Base-by-base conservation (phyloP, 805 yeast genomes). In the Torulaspora indica region DNA sequence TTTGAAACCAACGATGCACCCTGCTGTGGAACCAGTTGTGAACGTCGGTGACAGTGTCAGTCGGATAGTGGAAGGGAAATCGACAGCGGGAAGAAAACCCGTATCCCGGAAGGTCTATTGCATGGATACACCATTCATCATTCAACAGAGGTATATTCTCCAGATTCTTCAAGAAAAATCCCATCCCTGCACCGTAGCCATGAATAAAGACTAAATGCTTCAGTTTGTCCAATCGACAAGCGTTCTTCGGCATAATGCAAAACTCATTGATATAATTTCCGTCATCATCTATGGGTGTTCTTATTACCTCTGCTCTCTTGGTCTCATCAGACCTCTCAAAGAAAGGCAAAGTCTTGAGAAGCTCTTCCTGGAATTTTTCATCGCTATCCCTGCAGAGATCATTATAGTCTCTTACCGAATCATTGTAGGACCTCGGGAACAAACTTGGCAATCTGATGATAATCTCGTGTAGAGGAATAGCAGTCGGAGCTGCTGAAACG, bases 161-260 rank as follows among this genome's bases (percentile, higher is more conserved):
- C 46, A 85, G 75, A 63, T 89, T 91, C 55, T 81, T 82, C 42
- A 83, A 68, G 56, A 82, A 93, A 53, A 89, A 81, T 0, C 96
- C 98, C 22, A 89, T 67, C 0, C 95, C 93, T 0, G 98, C 97
- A 3, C 96, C 98, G 59, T 91, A 91, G 0, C 98, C 98, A 64
- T 91, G 98, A 9, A 91, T 71, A 40, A 91, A 68, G 0, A 93
- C 87, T 18, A 89, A 63, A 63, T 84, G 76, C 53, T 67, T 68
- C 39, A 63, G 23, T 1, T 44, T 34, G 2, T 47, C 42, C 8
- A 43, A 49, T 31, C 28, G 46, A 39, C 61, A 61, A 6, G 34
- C 33, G 37, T 68, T 67, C 46, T 72, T 72, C 49, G 81, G 78
- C 35, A 69, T 68, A 25, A 90, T 75, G 48, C 69, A 74, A 47